A percentile compares a stretch with the other conserved stretches of the same genome.
These are phyloP conservation scores for Rubia peregrina DNA, from an alignment of 305 asterid species.

Conservation along the genomic window DNA sequence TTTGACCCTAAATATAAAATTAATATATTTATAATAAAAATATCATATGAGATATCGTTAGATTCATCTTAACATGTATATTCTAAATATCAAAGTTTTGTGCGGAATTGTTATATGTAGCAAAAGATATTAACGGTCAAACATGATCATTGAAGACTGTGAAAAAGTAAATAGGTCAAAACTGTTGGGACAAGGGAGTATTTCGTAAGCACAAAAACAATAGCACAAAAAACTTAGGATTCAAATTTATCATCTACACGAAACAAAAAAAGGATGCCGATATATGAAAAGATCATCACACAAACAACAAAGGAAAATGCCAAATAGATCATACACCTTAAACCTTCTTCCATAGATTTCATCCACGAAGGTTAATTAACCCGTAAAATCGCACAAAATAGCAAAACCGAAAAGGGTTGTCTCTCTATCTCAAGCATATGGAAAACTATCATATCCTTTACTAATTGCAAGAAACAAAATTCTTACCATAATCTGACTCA, in stretches of 20 bases:
- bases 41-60: no score
- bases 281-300: background rate
- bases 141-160: no score
- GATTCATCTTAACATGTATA: no score
- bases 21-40: no score
- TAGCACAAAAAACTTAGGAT: background rate
- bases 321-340: background rate
- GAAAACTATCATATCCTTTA: background rate
- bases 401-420: no score
- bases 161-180: no score
- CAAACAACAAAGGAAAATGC: background rate
- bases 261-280: background rate
- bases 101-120: no score
- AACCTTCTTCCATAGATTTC: background rate
- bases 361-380: background rate
- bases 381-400: no score
- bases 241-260: background rate
- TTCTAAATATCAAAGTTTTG: no score
- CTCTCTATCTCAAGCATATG: background rate
- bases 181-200: no score
- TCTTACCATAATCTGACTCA: background rate
- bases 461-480: background rate
- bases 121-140: no score
- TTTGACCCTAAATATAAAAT: no score
- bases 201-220: background rate